Conservation (phyloP, 441 rosid species). For the Viola pubescens region DNA sequence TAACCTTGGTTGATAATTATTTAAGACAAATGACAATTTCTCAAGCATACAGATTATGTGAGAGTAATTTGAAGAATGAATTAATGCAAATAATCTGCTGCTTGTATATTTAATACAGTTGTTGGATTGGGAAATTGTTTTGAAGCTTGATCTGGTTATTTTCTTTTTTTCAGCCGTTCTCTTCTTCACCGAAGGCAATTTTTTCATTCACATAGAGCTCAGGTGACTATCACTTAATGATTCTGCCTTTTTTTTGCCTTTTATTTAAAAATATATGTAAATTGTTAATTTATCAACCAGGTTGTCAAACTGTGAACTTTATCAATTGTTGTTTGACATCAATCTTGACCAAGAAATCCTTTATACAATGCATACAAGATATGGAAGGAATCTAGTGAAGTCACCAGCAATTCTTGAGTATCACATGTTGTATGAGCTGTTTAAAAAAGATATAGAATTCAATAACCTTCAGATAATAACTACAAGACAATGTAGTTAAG, state of each 20-base stretch:
- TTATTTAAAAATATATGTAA: slow-evolving; percentile 8
- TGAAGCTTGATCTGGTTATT: slow-evolving; percentile 3
- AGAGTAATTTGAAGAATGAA: too few relatives aligned
- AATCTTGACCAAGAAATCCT: too few relatives aligned
- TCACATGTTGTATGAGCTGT: too few relatives aligned
- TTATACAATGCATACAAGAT: too few relatives aligned
- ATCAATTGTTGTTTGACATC: too few relatives aligned
- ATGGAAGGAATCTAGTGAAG: too few relatives aligned
- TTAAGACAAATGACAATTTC: neutral
- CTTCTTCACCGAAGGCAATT: slow-evolving; percentile 89
- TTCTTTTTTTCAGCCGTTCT: slow-evolving; percentile 48
- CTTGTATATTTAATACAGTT: neutral
- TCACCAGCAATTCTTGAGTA: too few relatives aligned
- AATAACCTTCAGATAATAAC: too few relatives aligned
- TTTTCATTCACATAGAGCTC: slow-evolving; percentile 99
- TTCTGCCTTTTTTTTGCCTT: slow-evolving; percentile 1
- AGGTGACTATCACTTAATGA: slow-evolving; percentile 37
- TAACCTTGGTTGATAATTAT: neutral
- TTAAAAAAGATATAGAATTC: too few relatives aligned
- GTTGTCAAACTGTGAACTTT: too few relatives aligned
- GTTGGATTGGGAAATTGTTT: slow-evolving; percentile 11
- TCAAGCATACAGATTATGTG: neutral
- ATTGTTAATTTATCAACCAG: neutral
- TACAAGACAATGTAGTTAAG: too few relatives aligned
- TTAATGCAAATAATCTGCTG: neutral